Conservation (phyloP, 164 flowering plant species). For the Chloranthus sessilifolius region DNA sequence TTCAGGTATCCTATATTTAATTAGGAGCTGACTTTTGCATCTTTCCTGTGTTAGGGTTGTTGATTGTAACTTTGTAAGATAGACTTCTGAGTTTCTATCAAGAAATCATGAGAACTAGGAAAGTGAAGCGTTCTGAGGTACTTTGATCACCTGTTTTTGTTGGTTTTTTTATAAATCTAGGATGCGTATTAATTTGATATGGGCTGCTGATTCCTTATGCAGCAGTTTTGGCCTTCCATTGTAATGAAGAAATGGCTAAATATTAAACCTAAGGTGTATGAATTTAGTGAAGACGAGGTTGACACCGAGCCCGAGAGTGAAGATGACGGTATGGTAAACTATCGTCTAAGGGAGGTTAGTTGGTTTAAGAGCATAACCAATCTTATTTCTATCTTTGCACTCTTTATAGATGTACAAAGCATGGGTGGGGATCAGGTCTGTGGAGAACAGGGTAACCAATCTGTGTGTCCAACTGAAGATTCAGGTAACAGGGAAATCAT, state of each 20-base stretch:
- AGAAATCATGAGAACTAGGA: slow-evolving; percentile 45
- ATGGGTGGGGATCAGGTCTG: slow-evolving; percentile 27
- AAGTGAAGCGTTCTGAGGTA: slow-evolving; percentile 68
- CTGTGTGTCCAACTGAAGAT: slow-evolving; percentile 30
- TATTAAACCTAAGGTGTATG: slow-evolving; percentile 74
- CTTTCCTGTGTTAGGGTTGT: neutral
- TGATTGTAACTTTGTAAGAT: neutral
- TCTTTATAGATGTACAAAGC: slow-evolving; percentile 38
- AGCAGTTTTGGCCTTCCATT: slow-evolving; percentile 89
- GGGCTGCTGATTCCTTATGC: slow-evolving; percentile 13
- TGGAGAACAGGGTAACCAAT: slow-evolving; percentile 27
- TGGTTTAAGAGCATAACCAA: slow-evolving; percentile 9
- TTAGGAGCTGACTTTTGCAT: neutral
- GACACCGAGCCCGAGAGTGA: slow-evolving; percentile 91
- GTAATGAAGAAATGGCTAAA: slow-evolving; percentile 98
- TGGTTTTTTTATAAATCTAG: neutral
- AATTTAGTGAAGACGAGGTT: slow-evolving; percentile 90
- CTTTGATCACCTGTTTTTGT: slow-evolving; percentile 3
- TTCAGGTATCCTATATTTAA: neutral
- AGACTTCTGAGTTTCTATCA: slow-evolving; percentile 4
- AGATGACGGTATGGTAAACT: slow-evolving; percentile 63
- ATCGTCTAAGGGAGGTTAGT: neutral
- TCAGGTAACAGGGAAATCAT: slow-evolving; percentile 34
- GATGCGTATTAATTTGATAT: neutral
- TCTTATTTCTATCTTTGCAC: slow-evolving; percentile 30